Evolutionary conservation across 495 filamentous ascomycete species (phyloP).

Genomic region (Diplogelasinospora grovesii): DNA sequence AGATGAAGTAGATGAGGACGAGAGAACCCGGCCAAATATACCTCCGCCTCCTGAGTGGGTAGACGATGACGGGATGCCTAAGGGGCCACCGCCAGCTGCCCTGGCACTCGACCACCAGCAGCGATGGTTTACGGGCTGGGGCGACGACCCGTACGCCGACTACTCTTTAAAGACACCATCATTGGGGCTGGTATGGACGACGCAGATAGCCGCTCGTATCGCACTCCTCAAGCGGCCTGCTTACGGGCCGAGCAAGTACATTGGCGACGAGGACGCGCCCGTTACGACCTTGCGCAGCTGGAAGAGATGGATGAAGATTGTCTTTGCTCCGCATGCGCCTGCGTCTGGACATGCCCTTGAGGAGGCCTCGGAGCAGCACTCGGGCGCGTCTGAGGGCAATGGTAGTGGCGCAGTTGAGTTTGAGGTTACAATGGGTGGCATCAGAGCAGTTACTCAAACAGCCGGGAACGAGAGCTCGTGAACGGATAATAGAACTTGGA

Average conservation of each 20-base stretch:
- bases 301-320: constrained; percentile 68
- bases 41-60: constrained; percentile 12
- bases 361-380: constrained; percentile 35
- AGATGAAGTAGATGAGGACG: not conserved
- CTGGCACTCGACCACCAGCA: constrained; percentile 83
- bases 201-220: constrained; percentile 75
- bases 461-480: too few relatives aligned
- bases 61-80: not conserved
- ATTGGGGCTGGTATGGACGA: constrained; percentile 84
- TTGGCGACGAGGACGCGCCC: constrained; percentile 20
- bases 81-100: constrained; percentile 34
- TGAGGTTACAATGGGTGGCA: constrained; percentile 49
- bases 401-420: constrained; percentile 48
- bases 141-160: constrained; percentile 45
- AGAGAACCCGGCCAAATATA: too few relatives aligned
- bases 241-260: constrained; percentile 25
- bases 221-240: constrained; percentile 61
- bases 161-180: constrained; percentile 69
- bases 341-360: constrained; percentile 35
- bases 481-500: too few relatives aligned
- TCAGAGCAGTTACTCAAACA: constrained; percentile 39
- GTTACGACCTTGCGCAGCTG: constrained; percentile 35
- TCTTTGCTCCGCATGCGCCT: constrained; percentile 65
- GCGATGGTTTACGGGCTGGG: constrained; percentile 93
- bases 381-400: constrained; percentile 33